A percentile compares a stretch with the other conserved stretches of the same genome.
Conservation (phyloP, 495 filamentous ascomycete genomes). For the Neurospora cerealis region DNA sequence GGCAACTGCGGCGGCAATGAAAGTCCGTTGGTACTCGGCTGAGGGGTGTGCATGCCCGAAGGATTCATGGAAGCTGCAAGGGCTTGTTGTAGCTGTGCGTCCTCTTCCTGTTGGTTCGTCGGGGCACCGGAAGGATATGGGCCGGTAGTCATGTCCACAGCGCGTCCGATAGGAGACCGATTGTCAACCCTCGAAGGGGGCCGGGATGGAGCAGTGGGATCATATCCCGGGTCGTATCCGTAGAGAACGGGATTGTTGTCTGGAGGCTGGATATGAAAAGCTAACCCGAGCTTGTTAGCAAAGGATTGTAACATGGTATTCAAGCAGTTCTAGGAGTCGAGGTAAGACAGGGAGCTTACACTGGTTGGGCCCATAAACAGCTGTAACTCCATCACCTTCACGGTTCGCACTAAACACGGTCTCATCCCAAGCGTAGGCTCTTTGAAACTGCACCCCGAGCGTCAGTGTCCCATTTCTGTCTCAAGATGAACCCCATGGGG, state of each 20-base stretch:
- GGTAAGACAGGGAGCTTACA: neutral
- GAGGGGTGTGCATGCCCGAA: conserved; percentile 6
- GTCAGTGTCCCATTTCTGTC: conserved; percentile 6
- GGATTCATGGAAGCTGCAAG: conserved; percentile 18
- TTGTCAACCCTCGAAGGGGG: conserved; percentile 59
- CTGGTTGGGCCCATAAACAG: neutral
- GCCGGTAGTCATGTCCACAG: conserved; percentile 26
- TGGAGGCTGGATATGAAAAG: conserved; percentile 47
- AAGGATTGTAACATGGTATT: neutral
- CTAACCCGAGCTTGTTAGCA: conserved; percentile 20
- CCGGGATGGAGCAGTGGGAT: conserved; percentile 49
- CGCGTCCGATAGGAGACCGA: conserved; percentile 31
- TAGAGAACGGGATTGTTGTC: conserved; percentile 34
- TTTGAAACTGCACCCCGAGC: conserved; percentile 15
- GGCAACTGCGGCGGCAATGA: conserved; percentile 28
- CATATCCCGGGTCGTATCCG: conserved; percentile 26
- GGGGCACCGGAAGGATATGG: conserved; percentile 12
- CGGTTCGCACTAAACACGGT: conserved; percentile 32
- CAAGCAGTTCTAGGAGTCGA: conserved; percentile 1
- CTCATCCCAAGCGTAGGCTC: conserved; percentile 38
- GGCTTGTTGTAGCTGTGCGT: conserved; percentile 27
- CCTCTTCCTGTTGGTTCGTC: conserved; percentile 22
- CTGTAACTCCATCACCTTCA: conserved; percentile 26
- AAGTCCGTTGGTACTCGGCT: conserved; percentile 27
- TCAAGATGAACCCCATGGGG: neutral